Evolutionary conservation across 371 early-diverging fungal species (phyloP).

Genomic region (Blastocladiella emersonii): DNA sequence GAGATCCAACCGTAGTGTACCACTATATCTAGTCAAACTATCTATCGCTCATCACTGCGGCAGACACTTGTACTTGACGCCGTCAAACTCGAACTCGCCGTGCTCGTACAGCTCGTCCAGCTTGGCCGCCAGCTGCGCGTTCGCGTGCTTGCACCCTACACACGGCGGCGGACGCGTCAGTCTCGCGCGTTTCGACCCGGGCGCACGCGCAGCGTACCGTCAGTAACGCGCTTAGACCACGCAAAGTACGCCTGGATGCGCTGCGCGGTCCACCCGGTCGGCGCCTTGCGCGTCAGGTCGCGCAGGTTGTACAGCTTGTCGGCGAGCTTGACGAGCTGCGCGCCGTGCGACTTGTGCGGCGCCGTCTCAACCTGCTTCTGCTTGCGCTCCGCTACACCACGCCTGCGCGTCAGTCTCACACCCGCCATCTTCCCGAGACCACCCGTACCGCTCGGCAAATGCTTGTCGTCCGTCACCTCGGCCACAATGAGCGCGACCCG

Average conservation of each 20-base stretch:
- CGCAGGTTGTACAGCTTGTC: constrained; percentile 39
- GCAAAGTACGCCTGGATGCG: constrained; percentile 31
- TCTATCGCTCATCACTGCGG: no score
- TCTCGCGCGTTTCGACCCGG: not conserved
- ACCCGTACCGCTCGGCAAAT: constrained; percentile 17
- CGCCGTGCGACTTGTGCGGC: constrained; percentile 23
- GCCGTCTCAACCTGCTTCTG: constrained; percentile 27
- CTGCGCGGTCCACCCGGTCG: constrained; percentile 29
- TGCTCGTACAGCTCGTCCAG: not conserved
- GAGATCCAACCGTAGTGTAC: no score
- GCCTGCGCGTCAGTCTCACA: no score
- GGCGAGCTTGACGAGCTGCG: constrained; percentile 38
- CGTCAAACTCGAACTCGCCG: not conserved
- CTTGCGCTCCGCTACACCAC: constrained; percentile 10
- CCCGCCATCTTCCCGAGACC: constrained; percentile 14
- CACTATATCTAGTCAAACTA: no score
- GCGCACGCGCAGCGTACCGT: constrained; percentile 12
- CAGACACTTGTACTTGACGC: not conserved
- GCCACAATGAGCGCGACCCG: constrained; percentile 24
- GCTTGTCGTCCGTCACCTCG: constrained; percentile 37
- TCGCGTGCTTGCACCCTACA: not conserved
- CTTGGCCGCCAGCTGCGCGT: not conserved
- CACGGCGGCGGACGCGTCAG: no score
- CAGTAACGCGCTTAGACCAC: constrained; percentile 36
- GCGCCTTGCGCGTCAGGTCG: constrained; percentile 19